These are phyloP conservation scores for Dendrobium nobile DNA, from an alignment of 106 monocot genomes.

Conservation along the genomic window DNA sequence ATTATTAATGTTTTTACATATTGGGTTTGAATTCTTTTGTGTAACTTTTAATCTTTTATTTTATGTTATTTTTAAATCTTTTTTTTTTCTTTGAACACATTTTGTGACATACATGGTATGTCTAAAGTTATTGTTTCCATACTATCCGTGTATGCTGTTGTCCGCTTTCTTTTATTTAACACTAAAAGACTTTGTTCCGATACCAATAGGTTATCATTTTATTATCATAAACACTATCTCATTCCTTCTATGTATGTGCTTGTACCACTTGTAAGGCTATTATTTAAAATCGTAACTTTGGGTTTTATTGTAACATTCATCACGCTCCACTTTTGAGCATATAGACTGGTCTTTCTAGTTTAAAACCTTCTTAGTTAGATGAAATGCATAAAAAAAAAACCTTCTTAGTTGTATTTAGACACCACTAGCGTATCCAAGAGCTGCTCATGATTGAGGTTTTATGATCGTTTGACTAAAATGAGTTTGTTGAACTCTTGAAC, in stretches of 20 bases:
- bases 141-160: not conserved
- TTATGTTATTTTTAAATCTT: not conserved
- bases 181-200: not conserved
- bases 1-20: not conserved
- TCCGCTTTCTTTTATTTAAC: not conserved
- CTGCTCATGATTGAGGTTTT: not conserved
- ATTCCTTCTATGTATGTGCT: not conserved
- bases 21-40: not conserved
- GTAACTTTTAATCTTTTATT: not conserved
- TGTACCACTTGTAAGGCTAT: not conserved
- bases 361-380: not conserved
- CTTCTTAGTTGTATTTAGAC: not conserved
- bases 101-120: not conserved
- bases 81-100: not conserved
- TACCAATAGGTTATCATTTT: not conserved
- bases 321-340: too few species aligned
- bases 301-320: not conserved
- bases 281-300: not conserved
- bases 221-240: not conserved
- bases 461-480: not conserved
- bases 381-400: too few species aligned
- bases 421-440: not conserved
- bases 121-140: not conserved
- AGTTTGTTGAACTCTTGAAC: not conserved
- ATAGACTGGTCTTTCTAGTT: not conserved